A percentile compares a stretch with the other conserved stretches of the same genome.
Conservation (phyloP, 176 grass and related monocot species). For the Poa annua region DNA sequence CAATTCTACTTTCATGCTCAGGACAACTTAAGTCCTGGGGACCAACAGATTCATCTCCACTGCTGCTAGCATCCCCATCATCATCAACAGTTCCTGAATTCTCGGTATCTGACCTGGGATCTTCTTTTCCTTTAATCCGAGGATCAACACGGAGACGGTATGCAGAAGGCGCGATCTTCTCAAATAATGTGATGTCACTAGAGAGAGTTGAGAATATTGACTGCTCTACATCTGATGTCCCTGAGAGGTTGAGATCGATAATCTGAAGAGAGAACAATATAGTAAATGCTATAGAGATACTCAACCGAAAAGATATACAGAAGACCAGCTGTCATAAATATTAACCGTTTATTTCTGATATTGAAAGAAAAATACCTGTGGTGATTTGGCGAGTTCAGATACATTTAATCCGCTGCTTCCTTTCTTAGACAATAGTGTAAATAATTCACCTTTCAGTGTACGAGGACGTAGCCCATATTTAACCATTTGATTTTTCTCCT, state of each 20-base stretch:
- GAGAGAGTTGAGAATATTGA: constrained; percentile 76
- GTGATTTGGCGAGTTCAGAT: constrained; percentile 69
- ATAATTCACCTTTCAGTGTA: constrained; percentile 91
- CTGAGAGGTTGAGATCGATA: constrained; percentile 57
- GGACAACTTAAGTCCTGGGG: constrained; percentile 51
- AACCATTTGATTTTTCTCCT: constrained; percentile 93
- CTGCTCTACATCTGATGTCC: constrained; percentile 61
- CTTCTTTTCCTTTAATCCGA: constrained; percentile 79
- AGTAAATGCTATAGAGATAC: constrained; percentile 30
- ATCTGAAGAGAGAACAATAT: constrained; percentile 63
- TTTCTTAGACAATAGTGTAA: constrained; percentile 82
- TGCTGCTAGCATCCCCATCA: constrained; percentile 46
- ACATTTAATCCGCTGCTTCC: constrained; percentile 78
- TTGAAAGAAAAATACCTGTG: constrained; percentile 57
- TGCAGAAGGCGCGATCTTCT: constrained; percentile 80
- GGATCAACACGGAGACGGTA: constrained; percentile 96
- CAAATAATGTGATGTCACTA: constrained; percentile 98
- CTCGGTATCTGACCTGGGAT: constrained; percentile 62
- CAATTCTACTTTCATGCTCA: constrained; percentile 51
- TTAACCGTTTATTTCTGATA: constrained; percentile 24
- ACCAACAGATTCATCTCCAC: constrained; percentile 66
- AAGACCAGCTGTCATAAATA: constrained; percentile 31
- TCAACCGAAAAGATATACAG: constrained; percentile 25
- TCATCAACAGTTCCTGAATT: constrained; percentile 88
- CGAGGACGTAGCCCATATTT: constrained; percentile 79